Evolutionary conservation across 345 rosid species (phyloP).

Genomic region (Bruguiera gymnorhiza): DNA sequence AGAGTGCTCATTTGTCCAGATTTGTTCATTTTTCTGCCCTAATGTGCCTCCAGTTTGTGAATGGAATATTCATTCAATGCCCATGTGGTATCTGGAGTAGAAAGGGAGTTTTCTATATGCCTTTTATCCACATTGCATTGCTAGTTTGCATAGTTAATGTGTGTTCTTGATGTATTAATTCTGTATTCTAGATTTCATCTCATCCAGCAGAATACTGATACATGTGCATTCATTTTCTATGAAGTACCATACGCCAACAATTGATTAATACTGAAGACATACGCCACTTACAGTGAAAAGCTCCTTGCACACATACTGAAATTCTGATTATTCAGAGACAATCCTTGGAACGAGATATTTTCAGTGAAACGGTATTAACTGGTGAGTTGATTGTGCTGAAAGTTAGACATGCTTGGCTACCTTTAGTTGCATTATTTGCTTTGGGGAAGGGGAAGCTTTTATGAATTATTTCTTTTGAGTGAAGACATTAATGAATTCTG

Average conservation of each 20-base stretch:
- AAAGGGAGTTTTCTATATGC: no score
- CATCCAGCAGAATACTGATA: slow-evolving; percentile 19
- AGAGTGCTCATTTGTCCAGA: not conserved
- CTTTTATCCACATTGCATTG: no score
- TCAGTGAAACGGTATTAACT: slow-evolving; percentile 55
- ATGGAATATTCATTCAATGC: not conserved
- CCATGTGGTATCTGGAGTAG: no score
- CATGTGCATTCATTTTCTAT: slow-evolving; percentile 28
- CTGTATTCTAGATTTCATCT: not conserved
- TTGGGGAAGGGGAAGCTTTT: not conserved
- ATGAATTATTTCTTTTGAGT: not conserved
- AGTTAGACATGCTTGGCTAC: slow-evolving; percentile 11
- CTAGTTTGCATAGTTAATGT: no score
- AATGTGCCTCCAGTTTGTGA: not conserved
- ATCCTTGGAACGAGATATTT: slow-evolving; percentile 67
- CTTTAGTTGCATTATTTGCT: not conserved
- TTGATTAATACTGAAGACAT: slow-evolving; percentile 81
- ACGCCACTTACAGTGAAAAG: slow-evolving; percentile 88
- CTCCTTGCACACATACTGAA: slow-evolving; percentile 93
- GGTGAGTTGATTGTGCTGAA: slow-evolving; percentile 52
- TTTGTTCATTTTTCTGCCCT: not conserved
- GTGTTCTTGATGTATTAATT: no score
- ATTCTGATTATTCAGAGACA: slow-evolving; percentile 79
- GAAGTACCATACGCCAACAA: slow-evolving; percentile 81
- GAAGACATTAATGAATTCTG: not conserved